phyloP scores from a whole-genome alignment of 2,329 filamentous ascomycete genomes.

The Allantophomopsis cytisporea region DNA sequence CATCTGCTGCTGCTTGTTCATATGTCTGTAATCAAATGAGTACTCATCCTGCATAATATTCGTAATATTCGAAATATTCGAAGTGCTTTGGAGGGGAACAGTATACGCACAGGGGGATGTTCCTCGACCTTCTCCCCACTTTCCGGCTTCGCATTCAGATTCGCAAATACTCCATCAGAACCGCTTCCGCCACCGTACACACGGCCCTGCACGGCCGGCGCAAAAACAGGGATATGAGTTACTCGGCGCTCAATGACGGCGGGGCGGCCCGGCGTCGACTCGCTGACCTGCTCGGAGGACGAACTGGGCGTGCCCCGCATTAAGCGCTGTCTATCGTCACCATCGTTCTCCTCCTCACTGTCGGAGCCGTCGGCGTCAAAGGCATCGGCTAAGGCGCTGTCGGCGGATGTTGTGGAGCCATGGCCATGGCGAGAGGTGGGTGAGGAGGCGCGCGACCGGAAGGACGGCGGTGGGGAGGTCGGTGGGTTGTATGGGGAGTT shows the following conservation, averaged over 20 bases:
- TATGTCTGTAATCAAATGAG: slow-evolving; percentile 52
- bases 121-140: slow-evolving; percentile 71
- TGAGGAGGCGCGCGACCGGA: slow-evolving; percentile 73
- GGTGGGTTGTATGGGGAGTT: slow-evolving; percentile 15
- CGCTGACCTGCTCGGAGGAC: slow-evolving; percentile 14
- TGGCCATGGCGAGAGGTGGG: slow-evolving; percentile 34
- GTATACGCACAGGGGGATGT: slow-evolving; percentile 67
- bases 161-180: slow-evolving; percentile 93
- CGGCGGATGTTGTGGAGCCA: slow-evolving; percentile 37
- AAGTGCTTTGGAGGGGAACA: not conserved
- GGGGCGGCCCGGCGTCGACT: slow-evolving; percentile 10
- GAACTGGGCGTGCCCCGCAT: slow-evolving; percentile 48
- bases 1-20: slow-evolving; percentile 93
- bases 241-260: slow-evolving; percentile 9
- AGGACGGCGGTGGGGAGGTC: slow-evolving; percentile 62
- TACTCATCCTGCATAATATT: not conserved
- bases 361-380: slow-evolving; percentile 77
- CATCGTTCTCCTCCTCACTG: slow-evolving; percentile 54
- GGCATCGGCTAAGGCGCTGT: slow-evolving; percentile 79
- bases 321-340: slow-evolving; percentile 74
- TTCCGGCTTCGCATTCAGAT: slow-evolving; percentile 82
- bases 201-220: slow-evolving; percentile 18
- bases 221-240: slow-evolving; percentile 14
- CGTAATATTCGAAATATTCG: not conserved
- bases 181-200: slow-evolving; percentile 63